A percentile compares a stretch with the other conserved stretches of the same genome.
phyloP scores from a whole-genome alignment of 1,139 yeast genomes.

The Martiniozyma asiatica region DNA sequence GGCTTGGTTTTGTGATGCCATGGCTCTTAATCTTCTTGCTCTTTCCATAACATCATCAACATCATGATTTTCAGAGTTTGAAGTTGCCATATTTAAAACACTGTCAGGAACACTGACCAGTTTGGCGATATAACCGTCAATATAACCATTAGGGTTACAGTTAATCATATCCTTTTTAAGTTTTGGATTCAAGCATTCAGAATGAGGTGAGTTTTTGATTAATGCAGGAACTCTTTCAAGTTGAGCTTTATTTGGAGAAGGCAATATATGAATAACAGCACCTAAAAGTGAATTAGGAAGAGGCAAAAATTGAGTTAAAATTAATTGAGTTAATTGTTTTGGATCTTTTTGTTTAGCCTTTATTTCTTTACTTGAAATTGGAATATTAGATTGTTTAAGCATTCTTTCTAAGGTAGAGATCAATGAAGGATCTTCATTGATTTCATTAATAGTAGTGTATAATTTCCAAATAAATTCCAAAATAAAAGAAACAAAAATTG shows the following conservation, averaged over 20 bases:
- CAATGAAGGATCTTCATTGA: slow-evolving; percentile 29
- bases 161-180: slow-evolving; percentile 45
- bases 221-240: slow-evolving; percentile 56
- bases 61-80: slow-evolving; percentile 13
- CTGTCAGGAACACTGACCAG: slow-evolving; percentile 61
- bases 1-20: slow-evolving; percentile 4
- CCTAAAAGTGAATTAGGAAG: slow-evolving; percentile 75
- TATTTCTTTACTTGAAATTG: slow-evolving; percentile 63
- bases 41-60: slow-evolving; percentile 19
- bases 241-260: slow-evolving; percentile 76
- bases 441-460: slow-evolving; percentile 55
- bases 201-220: slow-evolving; percentile 44
- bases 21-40: slow-evolving; percentile 5
- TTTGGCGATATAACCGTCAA: slow-evolving; percentile 81
- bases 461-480: slow-evolving; percentile 90
- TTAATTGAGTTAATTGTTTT: slow-evolving; percentile 46
- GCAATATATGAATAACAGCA: slow-evolving; percentile 74
- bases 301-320: slow-evolving; percentile 93
- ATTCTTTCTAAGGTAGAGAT: slow-evolving; percentile 66
- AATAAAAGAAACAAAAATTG: slow-evolving; percentile 77
- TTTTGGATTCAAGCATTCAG: slow-evolving; percentile 34
- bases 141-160: slow-evolving; percentile 55
- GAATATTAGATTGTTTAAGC: slow-evolving; percentile 55
- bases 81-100: slow-evolving; percentile 48
- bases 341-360: slow-evolving; percentile 55